Percentiles rank a stretch among this genome's conserved stretches.
Conservation (phyloP, 495 filamentous ascomycete species). For the Xylaria scruposa region DNA sequence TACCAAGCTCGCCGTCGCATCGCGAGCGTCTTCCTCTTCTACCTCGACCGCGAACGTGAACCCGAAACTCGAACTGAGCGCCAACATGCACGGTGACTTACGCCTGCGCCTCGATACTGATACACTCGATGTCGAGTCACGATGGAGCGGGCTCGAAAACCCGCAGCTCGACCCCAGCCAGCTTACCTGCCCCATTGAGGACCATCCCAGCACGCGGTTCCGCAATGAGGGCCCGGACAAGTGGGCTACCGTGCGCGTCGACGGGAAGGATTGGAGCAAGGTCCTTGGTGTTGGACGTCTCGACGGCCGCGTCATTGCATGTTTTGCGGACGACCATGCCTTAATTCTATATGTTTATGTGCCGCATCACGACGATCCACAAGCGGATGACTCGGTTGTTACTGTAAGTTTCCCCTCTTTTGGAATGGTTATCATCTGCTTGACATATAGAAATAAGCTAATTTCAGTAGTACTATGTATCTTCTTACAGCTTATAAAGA, state of each 20-base stretch:
- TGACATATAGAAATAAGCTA: conserved; percentile 12
- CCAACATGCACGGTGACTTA: conserved; percentile 90
- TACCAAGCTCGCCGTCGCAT: conserved; percentile 70
- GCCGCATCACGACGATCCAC: conserved; percentile 67
- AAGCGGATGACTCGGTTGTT: conserved; percentile 75
- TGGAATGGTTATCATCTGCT: background rate
- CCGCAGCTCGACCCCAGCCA: conserved; percentile 80
- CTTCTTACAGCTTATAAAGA: conserved; percentile 37
- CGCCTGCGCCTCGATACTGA: conserved; percentile 78
- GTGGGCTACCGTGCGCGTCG: conserved; percentile 87
- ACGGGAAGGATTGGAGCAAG: conserved; percentile 88
- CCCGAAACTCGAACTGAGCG: conserved; percentile 77
- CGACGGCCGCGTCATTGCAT: conserved; percentile 90
- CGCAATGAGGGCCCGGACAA: conserved; percentile 64
- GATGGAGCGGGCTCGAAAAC: conserved; percentile 83
- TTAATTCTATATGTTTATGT: conserved; percentile 93
- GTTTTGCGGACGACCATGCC: conserved; percentile 78
- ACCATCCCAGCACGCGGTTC: conserved; percentile 78
- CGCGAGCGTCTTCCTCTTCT: conserved; percentile 36
- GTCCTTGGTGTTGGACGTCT: conserved; percentile 89
- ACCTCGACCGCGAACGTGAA: conserved; percentile 31
- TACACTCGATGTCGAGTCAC: conserved; percentile 76
- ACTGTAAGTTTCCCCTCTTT: conserved; percentile 62
- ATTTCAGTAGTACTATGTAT: conserved; percentile 42
- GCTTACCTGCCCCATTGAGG: conserved; percentile 66